Evolutionary conservation across 129 eudicot species (phyloP), one percentile per base, ranked within the genome.

Genomic region (Escallonia herrerae): DNA sequence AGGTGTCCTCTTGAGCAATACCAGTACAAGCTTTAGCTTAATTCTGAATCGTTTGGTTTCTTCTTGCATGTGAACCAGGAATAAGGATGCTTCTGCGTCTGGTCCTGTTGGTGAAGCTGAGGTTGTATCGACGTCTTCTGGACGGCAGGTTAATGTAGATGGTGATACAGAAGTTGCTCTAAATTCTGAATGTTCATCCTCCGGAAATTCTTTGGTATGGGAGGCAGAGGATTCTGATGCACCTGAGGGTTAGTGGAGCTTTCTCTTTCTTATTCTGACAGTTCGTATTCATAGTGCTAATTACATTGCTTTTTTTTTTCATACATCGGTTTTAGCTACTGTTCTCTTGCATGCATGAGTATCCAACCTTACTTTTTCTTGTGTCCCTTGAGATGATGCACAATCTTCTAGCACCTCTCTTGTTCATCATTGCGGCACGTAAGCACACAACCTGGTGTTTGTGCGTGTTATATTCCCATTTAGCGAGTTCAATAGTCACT

Each of bases 211-310:
- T 62, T 71, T 66, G 33, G 70, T 60, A 40, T 89, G 95, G 96
- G 80, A 81, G 63, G 63, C 69, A 54, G 95, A 77, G 78, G 84
- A 78, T 65, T 64, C 72, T 67, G 91, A 89, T 84, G 96, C 95
- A 22, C 99, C 99, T 51, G 64, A 74, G 61, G 89, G 99, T 90
- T 65, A 73, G 84, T 69, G 22, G 6, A 64, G 33, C 33, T 22
- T 22, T 22, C 33, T 22, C 33, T 22, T 22, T 22, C 33, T 22
- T 22, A 22, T 22, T 22, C 33, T 22, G 62, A 42, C 52, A 15
- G 38, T 51, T 10, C 69, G 39, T 45, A 49, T 40, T 13, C 39
- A 41, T 11, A 50, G 12, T 5, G 15, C 11, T 50, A 8, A 7
- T 50, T 22, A 55, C 14, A 55, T 8, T 15, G 59, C 59, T 55